phyloP scores from a whole-genome alignment of 73 alveolate species.

The Tetrahymena borealis region DNA sequence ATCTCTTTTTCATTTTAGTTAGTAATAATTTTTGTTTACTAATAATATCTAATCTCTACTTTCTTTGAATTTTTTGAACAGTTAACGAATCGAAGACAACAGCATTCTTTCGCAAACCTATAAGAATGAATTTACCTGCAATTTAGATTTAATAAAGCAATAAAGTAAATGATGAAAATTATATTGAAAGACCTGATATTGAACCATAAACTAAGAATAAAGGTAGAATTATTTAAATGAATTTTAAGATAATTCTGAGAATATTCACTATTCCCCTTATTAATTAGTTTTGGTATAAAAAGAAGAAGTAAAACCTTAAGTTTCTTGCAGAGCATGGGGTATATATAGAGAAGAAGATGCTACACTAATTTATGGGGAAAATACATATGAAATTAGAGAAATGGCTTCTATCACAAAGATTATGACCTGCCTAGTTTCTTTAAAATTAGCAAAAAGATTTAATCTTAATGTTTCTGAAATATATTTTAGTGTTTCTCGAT shows the following conservation, averaged over 20 bases:
- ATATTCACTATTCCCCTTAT: background rate
- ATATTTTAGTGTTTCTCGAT: constrained; percentile 22
- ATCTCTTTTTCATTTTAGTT: too few species aligned
- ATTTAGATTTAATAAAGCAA: background rate
- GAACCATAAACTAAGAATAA: background rate
- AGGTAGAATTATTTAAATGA: too few species aligned
- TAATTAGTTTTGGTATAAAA: too few species aligned
- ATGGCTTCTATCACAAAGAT: constrained; percentile 35
- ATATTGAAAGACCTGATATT: background rate
- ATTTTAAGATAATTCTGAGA: too few species aligned
- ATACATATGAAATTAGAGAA: constrained; percentile 17
- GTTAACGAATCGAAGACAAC: background rate
- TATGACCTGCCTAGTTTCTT: constrained; percentile 31
- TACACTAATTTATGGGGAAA: background rate
- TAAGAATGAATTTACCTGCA: background rate
- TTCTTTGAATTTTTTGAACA: background rate
- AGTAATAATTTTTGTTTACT: too few species aligned
- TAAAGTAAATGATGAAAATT: background rate
- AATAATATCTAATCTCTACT: constrained; percentile 1
- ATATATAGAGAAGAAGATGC: background rate
- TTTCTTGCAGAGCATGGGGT: background rate
- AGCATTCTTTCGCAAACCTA: background rate
- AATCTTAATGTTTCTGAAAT: constrained; percentile 14
- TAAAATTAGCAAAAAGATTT: constrained; percentile 3
- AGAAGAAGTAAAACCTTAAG: background rate